phyloP scores from a whole-genome alignment of 2,329 filamentous ascomycete species.

The Calycina herbarum region DNA sequence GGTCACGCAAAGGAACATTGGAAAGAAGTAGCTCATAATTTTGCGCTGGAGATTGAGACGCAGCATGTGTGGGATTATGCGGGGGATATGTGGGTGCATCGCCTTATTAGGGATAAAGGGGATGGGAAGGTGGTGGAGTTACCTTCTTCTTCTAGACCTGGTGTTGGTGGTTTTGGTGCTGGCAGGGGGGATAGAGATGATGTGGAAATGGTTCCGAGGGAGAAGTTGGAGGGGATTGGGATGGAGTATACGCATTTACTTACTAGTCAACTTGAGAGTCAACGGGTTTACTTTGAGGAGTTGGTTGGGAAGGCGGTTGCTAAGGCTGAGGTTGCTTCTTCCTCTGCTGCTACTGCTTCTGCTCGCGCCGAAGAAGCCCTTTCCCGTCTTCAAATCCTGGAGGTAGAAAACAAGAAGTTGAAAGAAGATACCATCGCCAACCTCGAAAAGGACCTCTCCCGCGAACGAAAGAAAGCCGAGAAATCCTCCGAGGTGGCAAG shows the following conservation, averaged over 20 bases:
- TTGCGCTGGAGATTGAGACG: slow-evolving; percentile 87
- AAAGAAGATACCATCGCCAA: slow-evolving; percentile 58
- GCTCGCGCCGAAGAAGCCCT: slow-evolving; percentile 50
- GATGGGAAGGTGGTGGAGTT: slow-evolving; percentile 91
- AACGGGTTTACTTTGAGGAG: slow-evolving; percentile 92
- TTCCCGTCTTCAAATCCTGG: slow-evolving; percentile 52
- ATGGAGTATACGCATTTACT: slow-evolving; percentile 94
- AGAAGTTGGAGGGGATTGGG: slow-evolving; percentile 74
- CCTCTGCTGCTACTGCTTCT: slow-evolving; percentile 63
- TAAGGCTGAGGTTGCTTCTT: slow-evolving; percentile 76
- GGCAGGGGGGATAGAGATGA: slow-evolving; percentile 35
- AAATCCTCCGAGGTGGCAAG: slow-evolving; percentile 77
- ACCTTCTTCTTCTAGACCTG: slow-evolving; percentile 47
- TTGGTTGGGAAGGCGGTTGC: slow-evolving; percentile 85
- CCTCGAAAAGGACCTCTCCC: slow-evolving; percentile 71
- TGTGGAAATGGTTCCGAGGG: slow-evolving; percentile 69
- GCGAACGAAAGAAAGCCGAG: slow-evolving; percentile 65
- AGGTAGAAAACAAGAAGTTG: slow-evolving; percentile 50
- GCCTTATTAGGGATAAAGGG: slow-evolving; percentile 89
- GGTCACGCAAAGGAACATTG: slow-evolving; percentile 94
- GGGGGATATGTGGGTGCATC: slow-evolving; percentile 92
- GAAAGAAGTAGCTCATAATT: slow-evolving; percentile 85
- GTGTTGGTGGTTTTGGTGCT: not conserved
- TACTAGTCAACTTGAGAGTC: slow-evolving; percentile 88
- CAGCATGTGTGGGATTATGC: slow-evolving; percentile 99